Evolutionary conservation across 1,284 basidiomycete species (phyloP), one percentile per base, ranked within the genome.

Genomic region (Rhodotorula mucilaginosa): DNA sequence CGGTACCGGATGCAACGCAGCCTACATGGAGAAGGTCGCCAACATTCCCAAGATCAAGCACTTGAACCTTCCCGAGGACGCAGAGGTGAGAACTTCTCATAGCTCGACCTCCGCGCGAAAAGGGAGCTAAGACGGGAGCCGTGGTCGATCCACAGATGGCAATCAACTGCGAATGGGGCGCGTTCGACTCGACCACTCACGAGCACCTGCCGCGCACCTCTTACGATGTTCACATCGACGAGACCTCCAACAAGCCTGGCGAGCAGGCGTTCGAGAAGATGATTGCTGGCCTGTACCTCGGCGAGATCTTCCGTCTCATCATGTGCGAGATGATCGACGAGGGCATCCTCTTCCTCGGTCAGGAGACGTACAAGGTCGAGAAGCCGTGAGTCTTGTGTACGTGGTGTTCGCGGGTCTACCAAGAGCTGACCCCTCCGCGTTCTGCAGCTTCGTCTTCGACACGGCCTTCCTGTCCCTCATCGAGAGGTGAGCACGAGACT

Each of bases 191-290:
- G 29, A 94, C 94, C 79, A 88, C 90, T 76, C 95, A 98, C 80
- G 90, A 97, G 81, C 91, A 97, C 81, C 79, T 83, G 49, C 82
- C 94, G 5, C 85, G 96, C 72, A 97, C 94, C 19, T 93, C 94
- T 82, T 99, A 97, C 82, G 96, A 99, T 80, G 84, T 88, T 74
- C 89, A 88, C 78, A 95, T 99, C 47, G 96, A 99, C 79, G 89
- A 97, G 78, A 86, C 87, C 16, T 96, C 93, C 6, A 98, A 98
- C 86, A 99, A 99, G 83, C 93, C 94, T 4, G 90, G 89, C 65
- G 93, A 98, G 83, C 96, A 99, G 82, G 88, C 91, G 1, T 95
- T 94, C 77, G 86, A 98, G 87, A 99, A 99, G 92, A 89, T 98
- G 81, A 98, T 99, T 76, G 96, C 96, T 1, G 96, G 96, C 70